phyloP scores from a whole-genome alignment of 2,329 filamentous ascomycete species.

The Talaromyces sp. region DNA sequence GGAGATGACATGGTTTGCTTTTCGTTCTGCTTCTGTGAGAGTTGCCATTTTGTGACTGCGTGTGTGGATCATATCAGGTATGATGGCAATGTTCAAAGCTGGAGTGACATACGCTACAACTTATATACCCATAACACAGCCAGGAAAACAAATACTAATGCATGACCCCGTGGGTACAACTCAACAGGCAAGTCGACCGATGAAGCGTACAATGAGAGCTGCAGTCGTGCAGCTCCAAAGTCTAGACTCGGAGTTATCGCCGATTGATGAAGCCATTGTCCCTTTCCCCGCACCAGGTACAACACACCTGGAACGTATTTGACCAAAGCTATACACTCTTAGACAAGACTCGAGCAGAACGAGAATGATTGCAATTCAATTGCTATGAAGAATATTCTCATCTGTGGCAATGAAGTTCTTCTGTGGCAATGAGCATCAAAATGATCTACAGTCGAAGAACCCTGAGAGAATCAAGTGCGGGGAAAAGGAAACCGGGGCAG shows the following conservation, averaged over 20 bases:
- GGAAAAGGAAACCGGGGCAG: not conserved
- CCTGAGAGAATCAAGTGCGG: not conserved
- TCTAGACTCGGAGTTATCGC: constrained; percentile 1
- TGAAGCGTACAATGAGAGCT: not conserved
- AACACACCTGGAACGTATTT: not conserved
- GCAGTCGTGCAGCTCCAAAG: not conserved
- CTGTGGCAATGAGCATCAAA: not conserved
- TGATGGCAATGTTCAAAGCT: not conserved
- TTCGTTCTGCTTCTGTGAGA: constrained; percentile 16
- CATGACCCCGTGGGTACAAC: not conserved
- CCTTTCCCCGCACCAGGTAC: not conserved
- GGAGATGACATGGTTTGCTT: constrained; percentile 30
- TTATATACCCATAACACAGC: not conserved
- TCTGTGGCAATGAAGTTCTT: too few relatives aligned
- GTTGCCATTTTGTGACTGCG: constrained; percentile 4
- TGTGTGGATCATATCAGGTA: not conserved
- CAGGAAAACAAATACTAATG: not conserved
- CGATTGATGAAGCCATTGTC: not conserved
- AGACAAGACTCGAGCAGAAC: not conserved
- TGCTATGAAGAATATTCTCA: not conserved
- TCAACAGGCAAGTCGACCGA: constrained; percentile 12
- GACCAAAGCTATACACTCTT: not conserved
- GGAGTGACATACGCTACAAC: not conserved
- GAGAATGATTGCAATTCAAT: too few relatives aligned
- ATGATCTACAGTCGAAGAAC: not conserved